A percentile compares a stretch with the other conserved stretches of the same genome.
These are phyloP conservation scores for Linnemannia elongata DNA, from an alignment of 192 early-diverging fungal genomes.

Conservation along the genomic window DNA sequence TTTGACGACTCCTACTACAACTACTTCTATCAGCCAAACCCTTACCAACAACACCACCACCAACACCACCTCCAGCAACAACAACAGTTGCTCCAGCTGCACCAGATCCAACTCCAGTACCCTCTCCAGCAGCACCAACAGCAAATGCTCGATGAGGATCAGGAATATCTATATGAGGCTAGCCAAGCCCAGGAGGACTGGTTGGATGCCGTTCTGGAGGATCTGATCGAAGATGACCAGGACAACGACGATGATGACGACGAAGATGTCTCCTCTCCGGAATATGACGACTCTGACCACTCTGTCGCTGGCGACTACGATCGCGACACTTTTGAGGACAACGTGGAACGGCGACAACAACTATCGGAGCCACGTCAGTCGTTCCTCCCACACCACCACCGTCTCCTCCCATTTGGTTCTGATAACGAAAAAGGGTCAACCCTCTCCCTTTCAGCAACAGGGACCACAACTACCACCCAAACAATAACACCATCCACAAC, in stretches of 20 bases:
- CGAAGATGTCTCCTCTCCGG: conserved; percentile 7
- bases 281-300: not conserved
- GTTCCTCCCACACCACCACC: not conserved
- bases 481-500: not conserved
- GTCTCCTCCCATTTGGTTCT: not conserved
- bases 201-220: conserved; percentile 47
- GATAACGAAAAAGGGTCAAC: conserved; percentile 29
- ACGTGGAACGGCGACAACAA: conserved; percentile 10
- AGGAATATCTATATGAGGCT: conserved; percentile 28
- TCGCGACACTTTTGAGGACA: not conserved
- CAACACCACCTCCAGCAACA: not conserved
- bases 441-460: not conserved
- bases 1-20: not conserved
- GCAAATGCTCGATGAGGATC: conserved; percentile 14
- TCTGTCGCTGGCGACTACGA: not conserved
- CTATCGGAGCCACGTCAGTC: conserved; percentile 24
- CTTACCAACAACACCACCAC: not conserved
- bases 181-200: conserved; percentile 46
- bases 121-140: not conserved
- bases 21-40: not conserved
- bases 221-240: conserved; percentile 48
- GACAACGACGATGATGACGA: conserved; percentile 25
- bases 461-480: not conserved
- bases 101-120: conserved; percentile 11
- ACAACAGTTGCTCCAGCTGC: not conserved